A percentile compares a stretch with the other conserved stretches of the same genome.
Conservation (phyloP, 331 rosid species). For the Phaseolus coccineus region DNA sequence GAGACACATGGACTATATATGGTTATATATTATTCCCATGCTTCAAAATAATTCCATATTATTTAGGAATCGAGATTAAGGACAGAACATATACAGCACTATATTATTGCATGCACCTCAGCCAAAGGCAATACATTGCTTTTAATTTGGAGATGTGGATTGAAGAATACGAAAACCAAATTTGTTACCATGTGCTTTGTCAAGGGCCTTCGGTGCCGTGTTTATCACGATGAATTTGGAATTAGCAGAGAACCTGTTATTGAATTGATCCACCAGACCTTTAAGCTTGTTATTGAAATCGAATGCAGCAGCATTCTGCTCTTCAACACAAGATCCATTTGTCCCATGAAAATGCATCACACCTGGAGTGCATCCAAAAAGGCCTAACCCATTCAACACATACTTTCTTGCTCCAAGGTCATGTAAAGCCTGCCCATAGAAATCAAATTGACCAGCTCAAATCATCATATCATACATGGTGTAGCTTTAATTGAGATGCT, state of each 20-base stretch:
- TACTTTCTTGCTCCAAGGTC: slow-evolving; percentile 64
- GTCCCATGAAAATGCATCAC: slow-evolving; percentile 13
- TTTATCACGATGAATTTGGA: slow-evolving; percentile 57
- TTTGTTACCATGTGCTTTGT: slow-evolving; percentile 27
- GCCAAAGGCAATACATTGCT: not conserved
- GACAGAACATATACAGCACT: not conserved
- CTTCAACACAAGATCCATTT: slow-evolving; percentile 60
- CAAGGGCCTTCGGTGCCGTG: not conserved
- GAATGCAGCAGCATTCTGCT: slow-evolving; percentile 40
- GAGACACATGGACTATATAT: slow-evolving; percentile 33
- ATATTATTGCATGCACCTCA: not conserved
- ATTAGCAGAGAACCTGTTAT: slow-evolving; percentile 37
- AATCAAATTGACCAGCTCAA: not conserved
- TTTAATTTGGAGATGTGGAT: slow-evolving; percentile 1
- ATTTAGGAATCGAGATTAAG: too few species aligned
- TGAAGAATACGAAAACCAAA: slow-evolving; percentile 30
- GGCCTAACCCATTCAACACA: slow-evolving; percentile 60
- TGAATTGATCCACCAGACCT: slow-evolving; percentile 55
- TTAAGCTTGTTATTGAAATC: slow-evolving; percentile 53
- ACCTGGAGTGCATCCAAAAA: slow-evolving; percentile 59
- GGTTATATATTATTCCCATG: not conserved
- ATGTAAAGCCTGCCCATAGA: slow-evolving; percentile 49
- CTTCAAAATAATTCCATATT: not conserved
- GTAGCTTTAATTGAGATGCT: slow-evolving; percentile 14
- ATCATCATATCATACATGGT: not conserved